These are phyloP conservation scores for Populus hybrid DNA, from an alignment of 441 rosid species.

Conservation along the genomic window DNA sequence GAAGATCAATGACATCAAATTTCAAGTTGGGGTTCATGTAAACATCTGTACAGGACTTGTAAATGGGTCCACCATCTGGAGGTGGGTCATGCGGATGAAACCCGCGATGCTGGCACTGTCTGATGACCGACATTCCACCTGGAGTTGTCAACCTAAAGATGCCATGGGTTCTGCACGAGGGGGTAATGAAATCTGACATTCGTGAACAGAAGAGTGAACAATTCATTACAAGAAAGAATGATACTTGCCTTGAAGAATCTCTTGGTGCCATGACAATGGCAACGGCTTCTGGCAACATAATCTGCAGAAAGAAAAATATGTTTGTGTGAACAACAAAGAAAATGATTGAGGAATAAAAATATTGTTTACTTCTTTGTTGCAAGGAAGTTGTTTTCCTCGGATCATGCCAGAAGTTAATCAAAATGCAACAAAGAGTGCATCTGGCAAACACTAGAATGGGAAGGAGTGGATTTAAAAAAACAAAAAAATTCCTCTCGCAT, in stretches of 20 bases:
- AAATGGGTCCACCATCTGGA: slow-evolving; percentile 81
- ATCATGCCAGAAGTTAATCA: background rate
- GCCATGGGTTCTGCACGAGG: slow-evolving; percentile 62
- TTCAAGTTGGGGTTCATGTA: slow-evolving; percentile 79
- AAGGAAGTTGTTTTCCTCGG: background rate
- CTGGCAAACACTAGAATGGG: background rate
- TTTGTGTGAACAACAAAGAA: slow-evolving; percentile 5
- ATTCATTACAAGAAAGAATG: background rate
- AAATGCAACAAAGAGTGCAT: background rate
- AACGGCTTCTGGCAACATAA: slow-evolving; percentile 93
- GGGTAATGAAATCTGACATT: background rate
- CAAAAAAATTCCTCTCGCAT: too few relatives aligned
- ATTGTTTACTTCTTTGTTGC: background rate
- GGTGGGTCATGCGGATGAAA: slow-evolving; percentile 83
- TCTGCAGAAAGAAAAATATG: slow-evolving; percentile 40
- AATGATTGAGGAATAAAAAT: background rate
- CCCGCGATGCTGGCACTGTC: slow-evolving; percentile 86
- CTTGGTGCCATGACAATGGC: slow-evolving; percentile 98
- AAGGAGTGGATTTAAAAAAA: background rate
- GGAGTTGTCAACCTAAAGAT: slow-evolving; percentile 90
- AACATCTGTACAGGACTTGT: slow-evolving; percentile 75
- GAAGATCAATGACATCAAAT: slow-evolving; percentile 85
- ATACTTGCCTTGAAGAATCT: slow-evolving; percentile 62
- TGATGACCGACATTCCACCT: slow-evolving; percentile 88
- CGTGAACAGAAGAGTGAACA: background rate